Conservation (phyloP, 805 yeast genomes). For the Yarrowia divulgata region DNA sequence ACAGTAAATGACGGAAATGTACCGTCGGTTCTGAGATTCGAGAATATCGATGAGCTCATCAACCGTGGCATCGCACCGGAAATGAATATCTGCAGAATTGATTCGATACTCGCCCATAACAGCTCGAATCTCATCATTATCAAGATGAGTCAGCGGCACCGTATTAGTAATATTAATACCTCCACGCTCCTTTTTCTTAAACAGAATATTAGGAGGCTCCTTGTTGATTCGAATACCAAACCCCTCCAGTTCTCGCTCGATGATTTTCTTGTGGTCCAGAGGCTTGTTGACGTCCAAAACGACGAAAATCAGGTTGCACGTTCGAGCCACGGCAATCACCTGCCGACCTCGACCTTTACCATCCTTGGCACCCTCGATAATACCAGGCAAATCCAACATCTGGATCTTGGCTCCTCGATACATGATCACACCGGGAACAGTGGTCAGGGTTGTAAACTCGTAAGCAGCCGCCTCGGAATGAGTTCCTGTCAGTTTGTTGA, state of each 20-base stretch:
- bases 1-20: constrained; percentile 94
- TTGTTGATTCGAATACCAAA: constrained; percentile 95
- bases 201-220: constrained; percentile 88
- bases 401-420: constrained; percentile 98
- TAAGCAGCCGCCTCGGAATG: constrained; percentile 97
- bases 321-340: constrained; percentile 98
- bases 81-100: constrained; percentile 94
- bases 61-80: constrained; percentile 96
- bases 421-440: constrained; percentile 96
- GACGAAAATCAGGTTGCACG: constrained; percentile 90
- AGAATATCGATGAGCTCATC: constrained; percentile 95
- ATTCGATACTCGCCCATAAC: constrained; percentile 95
- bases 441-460: constrained; percentile 96
- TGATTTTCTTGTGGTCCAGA: constrained; percentile 88
- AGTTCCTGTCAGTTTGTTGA: constrained; percentile 90
- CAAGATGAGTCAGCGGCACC: constrained; percentile 88
- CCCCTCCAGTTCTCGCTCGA: constrained; percentile 95
- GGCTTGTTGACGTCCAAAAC: constrained; percentile 97
- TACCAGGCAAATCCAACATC: constrained; percentile 98
- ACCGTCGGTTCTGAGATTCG: constrained; percentile 88
- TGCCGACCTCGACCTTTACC: constrained; percentile 99
- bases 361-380: constrained; percentile 96
- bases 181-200: constrained; percentile 93
- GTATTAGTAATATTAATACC: constrained; percentile 94
- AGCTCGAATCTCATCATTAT: constrained; percentile 91